These are phyloP conservation scores for Diplodia corticola DNA, from an alignment of 2,329 filamentous ascomycete genomes.

Conservation along the genomic window DNA sequence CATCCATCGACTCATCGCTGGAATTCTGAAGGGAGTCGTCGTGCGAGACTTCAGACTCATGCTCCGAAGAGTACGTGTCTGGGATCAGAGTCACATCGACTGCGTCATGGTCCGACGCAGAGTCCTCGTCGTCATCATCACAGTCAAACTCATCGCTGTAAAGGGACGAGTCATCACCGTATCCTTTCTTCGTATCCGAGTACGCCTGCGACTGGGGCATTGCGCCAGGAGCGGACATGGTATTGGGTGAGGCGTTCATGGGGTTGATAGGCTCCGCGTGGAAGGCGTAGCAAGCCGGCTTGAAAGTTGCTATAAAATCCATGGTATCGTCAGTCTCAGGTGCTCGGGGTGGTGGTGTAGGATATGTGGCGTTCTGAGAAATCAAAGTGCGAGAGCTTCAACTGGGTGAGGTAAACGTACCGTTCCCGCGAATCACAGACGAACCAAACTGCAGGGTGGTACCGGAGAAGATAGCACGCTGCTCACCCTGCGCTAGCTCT, in stretches of 20 bases:
- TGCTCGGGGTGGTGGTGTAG: background rate
- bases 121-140: background rate
- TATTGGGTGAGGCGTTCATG: background rate
- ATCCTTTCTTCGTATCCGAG: conserved; percentile 11
- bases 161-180: conserved; percentile 2
- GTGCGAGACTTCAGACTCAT: background rate
- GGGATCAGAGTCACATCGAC: background rate
- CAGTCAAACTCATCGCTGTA: conserved; percentile 3
- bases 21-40: background rate
- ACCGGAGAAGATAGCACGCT: conserved; percentile 32
- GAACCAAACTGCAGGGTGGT: conserved; percentile 40
- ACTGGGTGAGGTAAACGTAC: conserved; percentile 13
- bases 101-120: background rate
- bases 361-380: background rate
- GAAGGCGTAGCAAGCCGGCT: background rate
- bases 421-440: conserved; percentile 31
- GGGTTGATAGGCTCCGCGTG: background rate
- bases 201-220: background rate
- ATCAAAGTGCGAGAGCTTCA: background rate
- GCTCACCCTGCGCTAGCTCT: conserved; percentile 29
- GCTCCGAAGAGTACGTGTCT: conserved; percentile 9
- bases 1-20: background rate
- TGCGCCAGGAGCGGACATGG: background rate
- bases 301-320: background rate
- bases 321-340: background rate